A percentile compares a stretch with the other conserved stretches of the same genome.
Conservation (phyloP, 257 asterid genomes). For the Primulina tabacum region DNA sequence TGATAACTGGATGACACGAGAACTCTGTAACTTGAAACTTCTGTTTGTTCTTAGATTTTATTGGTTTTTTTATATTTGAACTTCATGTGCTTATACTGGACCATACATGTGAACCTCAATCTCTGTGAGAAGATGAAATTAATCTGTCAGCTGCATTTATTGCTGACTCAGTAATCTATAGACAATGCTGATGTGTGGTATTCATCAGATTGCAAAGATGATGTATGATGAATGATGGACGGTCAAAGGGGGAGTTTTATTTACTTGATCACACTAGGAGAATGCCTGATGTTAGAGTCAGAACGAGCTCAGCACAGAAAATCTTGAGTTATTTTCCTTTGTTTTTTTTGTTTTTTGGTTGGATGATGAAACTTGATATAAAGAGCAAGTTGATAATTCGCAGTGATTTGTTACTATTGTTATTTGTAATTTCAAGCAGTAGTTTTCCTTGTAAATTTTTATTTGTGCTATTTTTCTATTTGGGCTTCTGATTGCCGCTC, state of each 20-base stretch:
- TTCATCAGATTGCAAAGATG: constrained; percentile 18
- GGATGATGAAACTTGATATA: background rate
- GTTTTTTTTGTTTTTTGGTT: no score
- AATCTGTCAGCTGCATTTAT: constrained; percentile 9
- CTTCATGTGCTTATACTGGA: background rate
- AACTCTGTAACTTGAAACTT: background rate
- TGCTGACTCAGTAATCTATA: background rate
- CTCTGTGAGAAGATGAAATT: background rate
- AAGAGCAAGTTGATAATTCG: background rate
- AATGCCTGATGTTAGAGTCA: background rate
- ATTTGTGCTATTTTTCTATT: constrained; percentile 8
- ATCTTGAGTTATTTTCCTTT: no score
- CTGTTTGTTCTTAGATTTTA: background rate
- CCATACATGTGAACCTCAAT: background rate
- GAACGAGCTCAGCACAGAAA: background rate
- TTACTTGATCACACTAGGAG: background rate
- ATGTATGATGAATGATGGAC: constrained; percentile 11
- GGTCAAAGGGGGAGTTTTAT: background rate
- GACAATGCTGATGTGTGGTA: background rate
- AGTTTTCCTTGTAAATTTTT: background rate
- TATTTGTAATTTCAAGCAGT: no score
- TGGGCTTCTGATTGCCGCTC: constrained; percentile 33
- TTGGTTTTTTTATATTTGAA: background rate
- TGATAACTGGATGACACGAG: background rate
- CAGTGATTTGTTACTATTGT: background rate